Evolutionary conservation across 2,329 filamentous ascomycete species (phyloP), one percentile per base, ranked within the genome.

Genomic region (Colletotrichum scovillei): DNA sequence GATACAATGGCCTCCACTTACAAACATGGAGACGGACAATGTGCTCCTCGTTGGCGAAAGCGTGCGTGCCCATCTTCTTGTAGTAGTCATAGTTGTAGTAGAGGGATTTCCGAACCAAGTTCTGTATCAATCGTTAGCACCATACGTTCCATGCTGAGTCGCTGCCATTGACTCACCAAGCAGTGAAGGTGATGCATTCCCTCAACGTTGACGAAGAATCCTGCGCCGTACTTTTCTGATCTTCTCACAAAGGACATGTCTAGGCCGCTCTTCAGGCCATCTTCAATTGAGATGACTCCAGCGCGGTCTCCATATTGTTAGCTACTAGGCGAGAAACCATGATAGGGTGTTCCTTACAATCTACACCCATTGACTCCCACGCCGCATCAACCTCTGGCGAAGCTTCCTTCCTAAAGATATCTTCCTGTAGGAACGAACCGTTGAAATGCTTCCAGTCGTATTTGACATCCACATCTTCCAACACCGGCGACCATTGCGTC

Each of bases 71-170:
- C 30, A 85, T 76, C 0, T 77, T 77, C 73, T 85, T 84, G 79
- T 92, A 92, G 77, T 91, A 88, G 22, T 88, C 84, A 68, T 88
- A 88, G 77, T 92, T 92, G 82, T 87, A 92, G 77, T 88, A 89
- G 0, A 91, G 80, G 0, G 87, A 82, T 77, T 92, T 87, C 1
- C 90, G 87, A 7, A 92, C 77, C 6, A 92, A 83, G 69, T 92
- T 90, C 88, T 85, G 32, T n/a, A 42, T 30, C 62, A 16, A 72
- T 74, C 16, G 14, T 22, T 22, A 19, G 9, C n/a, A 22, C 65
- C 9, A 14, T 3, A 32, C 32, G 4, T 28, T 12, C 6, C 1
- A 4, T 1, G 26, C 14, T 3, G 11, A n/a, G 28, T 32, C 2
- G 6, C 0, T 3, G 28, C 9, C 8, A 2, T 49, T 9, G 28